Conservation (phyloP, 345 rosid genomes). For the Eucalyptus regnans region DNA sequence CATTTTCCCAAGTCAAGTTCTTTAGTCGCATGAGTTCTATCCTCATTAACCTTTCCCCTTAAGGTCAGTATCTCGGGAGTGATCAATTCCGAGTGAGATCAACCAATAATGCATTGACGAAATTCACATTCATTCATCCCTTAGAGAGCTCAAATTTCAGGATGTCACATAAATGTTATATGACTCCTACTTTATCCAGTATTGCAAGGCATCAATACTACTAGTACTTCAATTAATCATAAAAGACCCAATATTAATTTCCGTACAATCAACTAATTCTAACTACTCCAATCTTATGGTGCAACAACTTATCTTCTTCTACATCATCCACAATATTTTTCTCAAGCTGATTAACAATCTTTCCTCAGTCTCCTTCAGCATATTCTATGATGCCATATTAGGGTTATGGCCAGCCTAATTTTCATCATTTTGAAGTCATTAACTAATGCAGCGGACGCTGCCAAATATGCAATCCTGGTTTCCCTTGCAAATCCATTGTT, state of each 20-base stretch:
- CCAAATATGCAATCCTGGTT: background rate
- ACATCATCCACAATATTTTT: background rate
- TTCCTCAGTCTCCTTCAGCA: background rate
- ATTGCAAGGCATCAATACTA: background rate
- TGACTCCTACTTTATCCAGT: background rate
- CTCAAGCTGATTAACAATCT: background rate
- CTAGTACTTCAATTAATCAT: background rate
- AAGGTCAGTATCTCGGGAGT: too few species aligned
- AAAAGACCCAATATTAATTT: background rate
- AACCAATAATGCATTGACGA: too few species aligned
- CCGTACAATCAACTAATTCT: background rate
- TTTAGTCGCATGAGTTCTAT: too few species aligned
- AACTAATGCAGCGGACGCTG: background rate
- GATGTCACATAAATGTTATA: background rate
- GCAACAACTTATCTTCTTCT: background rate
- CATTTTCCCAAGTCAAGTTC: too few species aligned
- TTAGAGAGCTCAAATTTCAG: too few species aligned
- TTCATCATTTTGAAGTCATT: background rate
- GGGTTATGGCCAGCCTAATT: background rate
- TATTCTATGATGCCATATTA: background rate
- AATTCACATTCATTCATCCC: too few species aligned
- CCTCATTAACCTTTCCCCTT: too few species aligned
- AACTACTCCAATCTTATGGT: background rate
- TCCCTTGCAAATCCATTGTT: background rate
- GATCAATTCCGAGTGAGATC: too few species aligned